Evolutionary conservation across 495 filamentous ascomycete genomes (phyloP).

Genomic region (Penicillium fimorum): DNA sequence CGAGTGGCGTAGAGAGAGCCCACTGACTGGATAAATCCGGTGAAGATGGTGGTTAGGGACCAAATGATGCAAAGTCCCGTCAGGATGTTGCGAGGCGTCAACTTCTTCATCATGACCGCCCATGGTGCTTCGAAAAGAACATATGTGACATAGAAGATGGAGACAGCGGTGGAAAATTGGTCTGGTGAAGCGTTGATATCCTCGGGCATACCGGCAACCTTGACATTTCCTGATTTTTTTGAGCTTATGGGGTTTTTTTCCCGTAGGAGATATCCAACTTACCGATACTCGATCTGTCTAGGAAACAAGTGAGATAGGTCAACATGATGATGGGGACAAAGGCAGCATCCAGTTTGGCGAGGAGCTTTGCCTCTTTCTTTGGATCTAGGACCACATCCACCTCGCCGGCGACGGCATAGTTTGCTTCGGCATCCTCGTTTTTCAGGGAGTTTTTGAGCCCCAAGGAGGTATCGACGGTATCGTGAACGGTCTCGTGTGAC

Average conservation of each 20-base stretch:
- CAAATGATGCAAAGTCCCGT: constrained; percentile 46
- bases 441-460: constrained; percentile 18
- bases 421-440: constrained; percentile 14
- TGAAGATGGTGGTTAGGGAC: constrained; percentile 53
- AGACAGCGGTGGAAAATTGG: constrained; percentile 49
- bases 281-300: constrained; percentile 51
- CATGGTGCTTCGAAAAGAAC: constrained; percentile 46
- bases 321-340: constrained; percentile 51
- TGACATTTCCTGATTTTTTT: constrained; percentile 41
- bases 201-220: constrained; percentile 44
- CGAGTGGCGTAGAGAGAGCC: constrained; percentile 54
- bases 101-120: constrained; percentile 47
- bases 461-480: constrained; percentile 2
- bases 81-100: constrained; percentile 43
- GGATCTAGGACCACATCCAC: constrained; percentile 31
- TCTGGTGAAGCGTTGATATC: constrained; percentile 42
- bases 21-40: constrained; percentile 51
- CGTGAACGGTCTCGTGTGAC: constrained; percentile 1
- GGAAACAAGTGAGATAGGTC: constrained; percentile 44
- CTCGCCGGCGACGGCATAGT: constrained; percentile 19
- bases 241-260: not conserved
- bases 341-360: constrained; percentile 43
- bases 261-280: not conserved
- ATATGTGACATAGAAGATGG: constrained; percentile 54
- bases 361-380: constrained; percentile 36